A percentile compares a stretch with the other conserved stretches of the same genome.
Conservation (phyloP, 805 yeast genomes). For the Starmerella khaoyaiensis region DNA sequence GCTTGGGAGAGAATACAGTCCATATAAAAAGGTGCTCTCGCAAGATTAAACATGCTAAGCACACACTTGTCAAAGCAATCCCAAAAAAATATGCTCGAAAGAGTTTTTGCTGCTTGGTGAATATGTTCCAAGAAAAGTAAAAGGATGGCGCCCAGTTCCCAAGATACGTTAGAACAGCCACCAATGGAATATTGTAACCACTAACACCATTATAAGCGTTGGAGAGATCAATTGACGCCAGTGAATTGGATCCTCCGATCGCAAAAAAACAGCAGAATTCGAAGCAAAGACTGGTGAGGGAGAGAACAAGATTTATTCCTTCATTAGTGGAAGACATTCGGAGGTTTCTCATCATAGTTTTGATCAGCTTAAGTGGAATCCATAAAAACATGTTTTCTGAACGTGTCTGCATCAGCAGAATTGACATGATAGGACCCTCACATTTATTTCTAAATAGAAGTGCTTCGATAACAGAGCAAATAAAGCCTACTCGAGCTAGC, state of each 20-base stretch:
- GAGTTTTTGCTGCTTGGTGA: conserved; percentile 28
- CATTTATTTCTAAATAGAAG: background rate
- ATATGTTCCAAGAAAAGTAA: conserved; percentile 30
- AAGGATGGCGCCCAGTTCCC: conserved; percentile 82
- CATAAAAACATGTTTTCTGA: conserved; percentile 45
- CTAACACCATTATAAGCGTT: conserved; percentile 85
- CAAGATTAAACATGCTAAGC: conserved; percentile 51
- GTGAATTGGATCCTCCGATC: conserved; percentile 80
- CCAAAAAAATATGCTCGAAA: conserved; percentile 22
- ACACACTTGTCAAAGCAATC: conserved; percentile 12
- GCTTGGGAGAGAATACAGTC: conserved; percentile 94
- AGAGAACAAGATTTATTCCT: background rate
- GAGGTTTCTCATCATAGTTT: background rate
- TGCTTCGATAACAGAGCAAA: conserved; percentile 10
- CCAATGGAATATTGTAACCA: conserved; percentile 52
- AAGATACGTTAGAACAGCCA: conserved; percentile 64
- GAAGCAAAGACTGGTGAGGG: conserved; percentile 35
- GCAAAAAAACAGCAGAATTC: conserved; percentile 75
- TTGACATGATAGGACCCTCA: conserved; percentile 6
- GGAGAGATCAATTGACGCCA: conserved; percentile 79
- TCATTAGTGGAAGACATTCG: background rate
- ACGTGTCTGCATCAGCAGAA: conserved; percentile 44
- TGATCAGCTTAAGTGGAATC: conserved; percentile 1
- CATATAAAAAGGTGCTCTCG: conserved; percentile 85
- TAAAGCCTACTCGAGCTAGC: conserved; percentile 11